Evolutionary conservation across 306 rosid genomes (phyloP).

Genomic region (Medicago ruthenica): DNA sequence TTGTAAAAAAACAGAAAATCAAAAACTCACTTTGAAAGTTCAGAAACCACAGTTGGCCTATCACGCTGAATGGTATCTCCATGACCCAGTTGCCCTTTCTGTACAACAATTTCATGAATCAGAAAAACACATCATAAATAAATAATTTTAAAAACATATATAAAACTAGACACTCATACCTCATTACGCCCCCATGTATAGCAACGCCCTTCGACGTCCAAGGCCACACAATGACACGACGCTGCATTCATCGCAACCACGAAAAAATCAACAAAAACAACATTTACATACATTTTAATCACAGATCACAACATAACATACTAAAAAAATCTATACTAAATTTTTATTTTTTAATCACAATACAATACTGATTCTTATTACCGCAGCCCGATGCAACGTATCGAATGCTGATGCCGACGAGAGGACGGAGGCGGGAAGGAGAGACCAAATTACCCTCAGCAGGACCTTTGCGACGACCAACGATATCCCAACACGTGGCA

Average conservation of each 20-base stretch:
- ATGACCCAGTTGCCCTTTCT: conserved; percentile 98
- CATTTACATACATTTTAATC: neutral
- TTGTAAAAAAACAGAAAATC: neutral
- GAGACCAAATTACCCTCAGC: conserved; percentile 79
- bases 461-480: conserved; percentile 82
- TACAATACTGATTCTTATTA: conserved; percentile 2
- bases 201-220: conserved; percentile 95
- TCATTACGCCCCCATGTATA: conserved; percentile 99
- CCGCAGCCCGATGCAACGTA: conserved; percentile 86
- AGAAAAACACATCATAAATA: neutral
- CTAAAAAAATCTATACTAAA: neutral
- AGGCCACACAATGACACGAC: conserved; percentile 95
- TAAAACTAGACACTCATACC: conserved; percentile 54
- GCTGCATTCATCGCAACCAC: conserved; percentile 56
- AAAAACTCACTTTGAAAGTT: conserved; percentile 80
- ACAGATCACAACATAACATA: neutral
- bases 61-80: conserved; percentile 95
- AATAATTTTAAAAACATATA: neutral
- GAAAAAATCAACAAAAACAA: neutral
- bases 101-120: conserved; percentile 47
- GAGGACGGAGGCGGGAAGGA: conserved; percentile 92
- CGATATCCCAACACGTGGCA: conserved; percentile 81
- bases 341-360: no score
- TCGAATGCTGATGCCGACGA: conserved; percentile 74
- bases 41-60: conserved; percentile 96